A percentile compares a stretch with the other conserved stretches of the same genome.
Conservation (phyloP, 2,329 filamentous ascomycete species). For the Chrysoporthe austroafricana region DNA sequence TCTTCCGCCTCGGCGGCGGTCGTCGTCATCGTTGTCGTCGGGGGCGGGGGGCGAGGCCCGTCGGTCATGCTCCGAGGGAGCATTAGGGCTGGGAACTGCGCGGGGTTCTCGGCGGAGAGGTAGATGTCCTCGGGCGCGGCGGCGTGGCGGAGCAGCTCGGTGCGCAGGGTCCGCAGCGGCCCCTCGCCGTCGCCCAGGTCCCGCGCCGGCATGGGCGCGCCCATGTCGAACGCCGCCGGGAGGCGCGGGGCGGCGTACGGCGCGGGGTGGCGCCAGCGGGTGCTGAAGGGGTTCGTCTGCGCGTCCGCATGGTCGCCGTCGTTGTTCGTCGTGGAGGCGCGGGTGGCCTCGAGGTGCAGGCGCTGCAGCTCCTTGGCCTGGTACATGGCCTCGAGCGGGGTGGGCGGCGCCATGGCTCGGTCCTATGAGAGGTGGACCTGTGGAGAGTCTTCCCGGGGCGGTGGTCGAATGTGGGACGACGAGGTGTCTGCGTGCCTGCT, state of each 20-base stretch:
- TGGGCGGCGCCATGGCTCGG: neutral
- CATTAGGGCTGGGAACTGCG: no score
- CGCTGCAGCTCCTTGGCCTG: neutral
- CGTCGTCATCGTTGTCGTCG: no score
- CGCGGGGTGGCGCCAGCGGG: neutral
- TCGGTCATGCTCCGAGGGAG: no score
- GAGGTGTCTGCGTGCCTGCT: no score
- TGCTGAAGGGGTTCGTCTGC: neutral
- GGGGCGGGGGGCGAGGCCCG: no score
- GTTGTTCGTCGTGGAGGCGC: neutral
- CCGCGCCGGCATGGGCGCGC: neutral
- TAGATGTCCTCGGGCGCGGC: neutral
- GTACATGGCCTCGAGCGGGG: neutral
- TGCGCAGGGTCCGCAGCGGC: neutral
- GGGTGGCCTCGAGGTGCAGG: neutral
- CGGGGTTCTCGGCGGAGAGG: neutral
- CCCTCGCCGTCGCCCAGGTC: neutral
- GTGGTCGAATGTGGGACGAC: no score
- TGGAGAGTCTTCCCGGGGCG: neutral
- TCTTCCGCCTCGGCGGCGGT: no score
- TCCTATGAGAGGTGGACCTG: no score
- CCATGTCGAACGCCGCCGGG: neutral
- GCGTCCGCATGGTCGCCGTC: neutral
- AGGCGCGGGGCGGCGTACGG: neutral
- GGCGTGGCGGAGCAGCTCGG: neutral